A percentile compares a stretch with the other conserved stretches of the same genome.
phyloP scores from a whole-genome alignment of 495 filamentous ascomycete species.

The Penicillium subrubescens region DNA sequence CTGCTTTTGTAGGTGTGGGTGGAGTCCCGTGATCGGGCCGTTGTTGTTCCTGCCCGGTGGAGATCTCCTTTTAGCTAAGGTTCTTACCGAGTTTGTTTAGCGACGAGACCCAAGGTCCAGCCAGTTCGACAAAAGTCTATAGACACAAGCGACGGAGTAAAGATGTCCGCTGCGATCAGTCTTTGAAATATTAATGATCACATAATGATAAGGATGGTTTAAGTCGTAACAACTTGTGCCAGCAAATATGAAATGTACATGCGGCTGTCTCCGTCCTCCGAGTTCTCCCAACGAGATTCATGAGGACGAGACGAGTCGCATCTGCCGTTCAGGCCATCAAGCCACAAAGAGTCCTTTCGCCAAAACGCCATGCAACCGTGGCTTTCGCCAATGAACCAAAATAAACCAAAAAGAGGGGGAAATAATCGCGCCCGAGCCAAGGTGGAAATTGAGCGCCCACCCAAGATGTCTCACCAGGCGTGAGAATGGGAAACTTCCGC shows the following conservation, averaged over 20 bases:
- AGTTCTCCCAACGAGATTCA: neutral
- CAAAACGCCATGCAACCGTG: neutral
- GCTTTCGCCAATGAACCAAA: neutral
- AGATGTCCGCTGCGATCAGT: neutral
- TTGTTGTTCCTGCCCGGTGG: slow-evolving; percentile 20
- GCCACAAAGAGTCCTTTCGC: neutral
- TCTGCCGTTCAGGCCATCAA: neutral
- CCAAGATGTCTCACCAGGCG: neutral
- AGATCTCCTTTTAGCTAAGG: neutral
- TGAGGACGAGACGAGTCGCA: neutral
- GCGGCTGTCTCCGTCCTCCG: neutral
- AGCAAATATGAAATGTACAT: neutral
- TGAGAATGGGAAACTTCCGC: neutral
- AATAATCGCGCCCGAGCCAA: neutral
- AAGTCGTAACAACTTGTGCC: neutral
- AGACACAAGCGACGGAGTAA: neutral
- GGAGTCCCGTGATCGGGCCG: slow-evolving; percentile 35
- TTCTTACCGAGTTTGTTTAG: neutral
- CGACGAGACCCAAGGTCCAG: neutral
- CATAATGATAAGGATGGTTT: neutral
- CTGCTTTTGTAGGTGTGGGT: slow-evolving; percentile 30
- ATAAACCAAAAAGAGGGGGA: neutral
- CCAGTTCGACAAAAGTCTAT: neutral
- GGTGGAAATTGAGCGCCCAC: neutral
- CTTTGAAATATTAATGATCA: neutral